These are phyloP conservation scores for Paratrypanosoma confusum DNA, from an alignment of 208 protist genomes.

Conservation along the genomic window DNA sequence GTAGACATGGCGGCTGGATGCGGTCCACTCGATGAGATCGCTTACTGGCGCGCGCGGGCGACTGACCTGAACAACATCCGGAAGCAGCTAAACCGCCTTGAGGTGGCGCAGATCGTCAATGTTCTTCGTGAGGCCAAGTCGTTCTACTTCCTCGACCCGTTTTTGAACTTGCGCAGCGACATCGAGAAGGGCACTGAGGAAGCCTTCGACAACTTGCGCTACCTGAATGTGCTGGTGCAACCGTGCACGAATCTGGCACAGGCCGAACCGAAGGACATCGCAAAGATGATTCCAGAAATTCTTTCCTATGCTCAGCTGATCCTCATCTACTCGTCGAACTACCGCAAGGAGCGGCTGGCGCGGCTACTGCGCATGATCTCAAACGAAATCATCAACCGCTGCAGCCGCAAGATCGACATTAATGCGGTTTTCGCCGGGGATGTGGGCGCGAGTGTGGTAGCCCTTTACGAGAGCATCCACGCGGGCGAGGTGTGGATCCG, in stretches of 20 bases:
- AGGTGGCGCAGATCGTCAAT: slow-evolving; percentile 86
- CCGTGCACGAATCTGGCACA: slow-evolving; percentile 86
- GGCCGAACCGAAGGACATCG: slow-evolving; percentile 84
- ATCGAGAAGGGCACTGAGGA: slow-evolving; percentile 91
- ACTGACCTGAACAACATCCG: slow-evolving; percentile 92
- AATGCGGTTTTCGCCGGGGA: slow-evolving; percentile 91
- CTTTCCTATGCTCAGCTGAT: slow-evolving; percentile 90
- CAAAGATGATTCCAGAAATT: slow-evolving; percentile 81
- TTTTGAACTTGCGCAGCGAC: slow-evolving; percentile 85
- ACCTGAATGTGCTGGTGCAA: slow-evolving; percentile 87
- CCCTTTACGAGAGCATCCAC: slow-evolving; percentile 82
- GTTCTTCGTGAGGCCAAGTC: slow-evolving; percentile 89
- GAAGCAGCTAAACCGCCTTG: slow-evolving; percentile 86
- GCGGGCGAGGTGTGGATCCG: slow-evolving; percentile 90
- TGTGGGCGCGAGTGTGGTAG: slow-evolving; percentile 82
- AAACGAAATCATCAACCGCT: slow-evolving; percentile 94
- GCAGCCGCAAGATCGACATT: slow-evolving; percentile 88
- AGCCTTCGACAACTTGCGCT: slow-evolving; percentile 94
- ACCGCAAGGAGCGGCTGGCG: slow-evolving; percentile 92
- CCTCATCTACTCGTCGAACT: slow-evolving; percentile 87
- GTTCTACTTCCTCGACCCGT: slow-evolving; percentile 91
- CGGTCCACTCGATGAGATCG: slow-evolving; percentile 93
- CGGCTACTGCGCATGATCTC: slow-evolving; percentile 91
- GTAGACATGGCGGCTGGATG: slow-evolving; percentile 38
- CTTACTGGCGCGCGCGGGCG: slow-evolving; percentile 92